A percentile compares a stretch with the other conserved stretches of the same genome.
Conservation (phyloP, 2,329 filamentous ascomycete species). For the Dactylella cylindrospora region DNA sequence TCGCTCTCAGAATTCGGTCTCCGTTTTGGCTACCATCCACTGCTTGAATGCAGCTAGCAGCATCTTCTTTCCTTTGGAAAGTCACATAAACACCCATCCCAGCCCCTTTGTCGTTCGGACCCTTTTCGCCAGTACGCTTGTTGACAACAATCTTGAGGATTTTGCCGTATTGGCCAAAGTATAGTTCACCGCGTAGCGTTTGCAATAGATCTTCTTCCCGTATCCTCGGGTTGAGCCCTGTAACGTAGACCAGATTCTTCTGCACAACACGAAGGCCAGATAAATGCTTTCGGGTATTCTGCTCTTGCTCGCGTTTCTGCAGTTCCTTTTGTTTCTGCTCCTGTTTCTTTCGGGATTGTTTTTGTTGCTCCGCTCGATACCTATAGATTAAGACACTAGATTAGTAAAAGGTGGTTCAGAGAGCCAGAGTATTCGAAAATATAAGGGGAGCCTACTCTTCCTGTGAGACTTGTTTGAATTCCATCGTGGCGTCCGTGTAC, state of each 20-base stretch:
- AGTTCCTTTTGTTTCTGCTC: constrained; percentile 87
- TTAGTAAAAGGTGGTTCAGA: constrained; percentile 1
- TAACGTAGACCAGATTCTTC: constrained; percentile 98
- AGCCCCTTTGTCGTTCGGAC: constrained; percentile 47
- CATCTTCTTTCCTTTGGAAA: constrained; percentile 87
- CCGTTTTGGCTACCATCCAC: constrained; percentile 92
- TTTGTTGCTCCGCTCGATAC: constrained; percentile 57
- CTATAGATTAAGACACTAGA: constrained; percentile 49
- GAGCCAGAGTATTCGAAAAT: neutral
- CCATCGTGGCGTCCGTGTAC: constrained; percentile 95
- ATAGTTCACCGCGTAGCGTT: constrained; percentile 84
- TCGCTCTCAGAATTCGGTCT: constrained; percentile 73
- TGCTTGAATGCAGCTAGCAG: constrained; percentile 81
- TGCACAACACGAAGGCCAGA: constrained; percentile 94
- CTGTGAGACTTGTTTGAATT: constrained; percentile 90
- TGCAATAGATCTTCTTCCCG: constrained; percentile 89
- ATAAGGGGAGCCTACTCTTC: constrained; percentile 73
- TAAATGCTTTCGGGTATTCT: constrained; percentile 90
- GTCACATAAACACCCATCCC: constrained; percentile 92
- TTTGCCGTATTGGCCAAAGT: constrained; percentile 97
- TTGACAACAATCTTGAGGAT: constrained; percentile 99
- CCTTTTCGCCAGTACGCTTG: constrained; percentile 77
- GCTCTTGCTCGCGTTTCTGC: constrained; percentile 94
- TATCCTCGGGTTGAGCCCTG: constrained; percentile 85
- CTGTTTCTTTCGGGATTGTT: constrained; percentile 88